Percentiles rank a stretch among this genome's conserved stretches.
Conservation (phyloP, 2,329 filamentous ascomycete species). For the Plectosphaerella cucumerina region DNA sequence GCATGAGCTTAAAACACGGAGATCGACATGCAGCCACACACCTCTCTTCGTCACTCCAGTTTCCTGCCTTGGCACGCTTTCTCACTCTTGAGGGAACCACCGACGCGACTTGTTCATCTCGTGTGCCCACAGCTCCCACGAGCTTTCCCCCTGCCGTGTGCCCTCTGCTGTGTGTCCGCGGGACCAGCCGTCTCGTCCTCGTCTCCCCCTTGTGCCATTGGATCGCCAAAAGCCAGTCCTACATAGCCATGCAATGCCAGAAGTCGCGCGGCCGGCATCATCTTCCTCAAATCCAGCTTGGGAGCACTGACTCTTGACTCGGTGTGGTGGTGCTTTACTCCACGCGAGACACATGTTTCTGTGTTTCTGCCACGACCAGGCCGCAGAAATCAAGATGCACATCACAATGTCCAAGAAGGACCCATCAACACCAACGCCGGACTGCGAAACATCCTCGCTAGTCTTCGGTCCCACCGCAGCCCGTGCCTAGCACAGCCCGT, state of each 20-base stretch:
- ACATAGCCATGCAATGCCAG: not conserved
- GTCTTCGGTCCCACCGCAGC: too few species aligned
- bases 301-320: not conserved
- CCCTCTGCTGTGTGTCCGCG: not conserved
- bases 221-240: not conserved
- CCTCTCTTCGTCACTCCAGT: not conserved
- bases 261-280: not conserved
- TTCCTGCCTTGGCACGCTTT: not conserved
- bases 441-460: too few species aligned
- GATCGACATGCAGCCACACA: too few species aligned
- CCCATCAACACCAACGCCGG: too few species aligned
- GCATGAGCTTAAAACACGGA: too few species aligned
- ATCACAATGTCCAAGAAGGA: too few species aligned
- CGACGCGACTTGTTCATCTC: not conserved
- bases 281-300: not conserved
- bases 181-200: not conserved
- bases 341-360: too few species aligned
- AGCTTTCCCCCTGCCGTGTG: not conserved
- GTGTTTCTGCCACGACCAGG: too few species aligned
- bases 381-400: too few species aligned
- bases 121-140: not conserved
- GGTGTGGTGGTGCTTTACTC: too few species aligned
- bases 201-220: not conserved
- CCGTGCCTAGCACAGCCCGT: too few species aligned
- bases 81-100: not conserved